Percentiles rank a stretch among this genome's conserved stretches.
Evolutionary conservation across 2,329 filamentous ascomycete species (phyloP).

Genomic region (Aschersonia sp.): DNA sequence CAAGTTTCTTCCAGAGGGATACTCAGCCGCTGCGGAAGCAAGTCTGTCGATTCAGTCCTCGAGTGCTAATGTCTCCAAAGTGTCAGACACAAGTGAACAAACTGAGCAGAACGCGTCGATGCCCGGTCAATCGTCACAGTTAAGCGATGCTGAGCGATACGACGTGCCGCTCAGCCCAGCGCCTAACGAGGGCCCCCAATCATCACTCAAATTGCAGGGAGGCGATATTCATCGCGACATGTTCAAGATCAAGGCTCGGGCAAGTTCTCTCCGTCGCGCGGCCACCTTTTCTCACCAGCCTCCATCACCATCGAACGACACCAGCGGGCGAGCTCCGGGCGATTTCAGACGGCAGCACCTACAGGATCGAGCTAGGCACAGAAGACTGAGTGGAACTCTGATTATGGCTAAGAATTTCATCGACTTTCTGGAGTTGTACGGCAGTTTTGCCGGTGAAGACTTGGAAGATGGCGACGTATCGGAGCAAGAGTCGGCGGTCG

Average conservation of each 20-base stretch:
- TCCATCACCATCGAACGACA: slow-evolving; percentile 14
- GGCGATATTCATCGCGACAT: slow-evolving; percentile 69
- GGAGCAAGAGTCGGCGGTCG: slow-evolving; percentile 42
- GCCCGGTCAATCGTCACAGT: too few relatives aligned
- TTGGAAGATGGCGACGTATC: slow-evolving; percentile 31
- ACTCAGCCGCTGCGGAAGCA: slow-evolving; percentile 23
- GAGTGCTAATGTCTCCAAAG: slow-evolving; percentile 1
- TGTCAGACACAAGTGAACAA: not conserved
- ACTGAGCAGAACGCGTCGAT: too few relatives aligned
- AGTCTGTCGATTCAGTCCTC: slow-evolving; percentile 12
- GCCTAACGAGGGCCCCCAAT: slow-evolving; percentile 18
- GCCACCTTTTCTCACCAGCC: slow-evolving; percentile 50
- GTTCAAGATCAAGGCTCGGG: slow-evolving; percentile 54
- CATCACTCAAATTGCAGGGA: slow-evolving; percentile 57
- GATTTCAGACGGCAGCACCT: slow-evolving; percentile 32
- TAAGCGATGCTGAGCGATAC: too few relatives aligned
- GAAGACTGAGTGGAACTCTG: slow-evolving; percentile 16
- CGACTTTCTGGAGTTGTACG: slow-evolving; percentile 63
- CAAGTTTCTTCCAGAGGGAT: slow-evolving; percentile 22
- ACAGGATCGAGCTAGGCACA: slow-evolving; percentile 23
- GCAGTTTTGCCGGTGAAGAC: slow-evolving; percentile 64
- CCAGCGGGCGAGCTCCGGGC: slow-evolving; percentile 23
- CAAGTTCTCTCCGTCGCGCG: slow-evolving; percentile 36
- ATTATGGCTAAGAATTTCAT: slow-evolving; percentile 57
- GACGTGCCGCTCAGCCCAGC: too few relatives aligned